A percentile compares a stretch with the other conserved stretches of the same genome.
Evolutionary conservation across 2,329 filamentous ascomycete species (phyloP).

Genomic region (Hymenoscyphus fraxineus): DNA sequence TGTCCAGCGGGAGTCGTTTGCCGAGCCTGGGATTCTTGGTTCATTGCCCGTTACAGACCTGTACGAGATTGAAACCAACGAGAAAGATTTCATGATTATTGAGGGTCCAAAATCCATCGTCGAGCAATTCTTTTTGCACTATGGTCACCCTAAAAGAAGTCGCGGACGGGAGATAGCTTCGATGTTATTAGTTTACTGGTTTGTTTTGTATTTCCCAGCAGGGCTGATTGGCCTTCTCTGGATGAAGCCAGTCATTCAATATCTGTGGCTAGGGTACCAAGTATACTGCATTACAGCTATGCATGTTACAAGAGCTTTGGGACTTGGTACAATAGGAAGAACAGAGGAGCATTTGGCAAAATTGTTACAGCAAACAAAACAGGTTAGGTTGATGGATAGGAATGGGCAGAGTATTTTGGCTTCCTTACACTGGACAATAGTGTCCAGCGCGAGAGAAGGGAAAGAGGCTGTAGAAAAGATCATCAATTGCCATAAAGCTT

Average conservation of each 20-base stretch:
- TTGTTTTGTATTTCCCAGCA: constrained; percentile 1
- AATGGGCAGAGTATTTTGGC: too few species aligned
- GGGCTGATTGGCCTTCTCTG: constrained; percentile 1
- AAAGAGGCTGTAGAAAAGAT: too few species aligned
- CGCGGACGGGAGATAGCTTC: background rate
- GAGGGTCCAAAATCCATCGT: background rate
- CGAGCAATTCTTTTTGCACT: background rate
- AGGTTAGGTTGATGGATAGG: too few species aligned
- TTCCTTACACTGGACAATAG: too few species aligned
- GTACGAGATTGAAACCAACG: background rate
- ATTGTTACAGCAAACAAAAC: too few species aligned
- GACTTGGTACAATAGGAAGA: background rate
- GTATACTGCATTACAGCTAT: constrained; percentile 2
- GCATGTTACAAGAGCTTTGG: background rate
- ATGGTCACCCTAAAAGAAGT: background rate
- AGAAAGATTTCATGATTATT: background rate
- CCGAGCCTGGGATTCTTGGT: too few species aligned
- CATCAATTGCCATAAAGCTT: too few species aligned
- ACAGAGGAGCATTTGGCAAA: constrained; percentile 2
- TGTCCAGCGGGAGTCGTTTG: background rate
- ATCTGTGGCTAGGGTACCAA: constrained; percentile 4
- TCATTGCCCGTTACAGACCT: too few species aligned
- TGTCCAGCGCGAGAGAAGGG: too few species aligned
- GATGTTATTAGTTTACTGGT: background rate
- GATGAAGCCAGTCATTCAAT: background rate